These are phyloP conservation scores for Candida suzukii DNA, from an alignment of 805 yeast genomes.

Conservation along the genomic window DNA sequence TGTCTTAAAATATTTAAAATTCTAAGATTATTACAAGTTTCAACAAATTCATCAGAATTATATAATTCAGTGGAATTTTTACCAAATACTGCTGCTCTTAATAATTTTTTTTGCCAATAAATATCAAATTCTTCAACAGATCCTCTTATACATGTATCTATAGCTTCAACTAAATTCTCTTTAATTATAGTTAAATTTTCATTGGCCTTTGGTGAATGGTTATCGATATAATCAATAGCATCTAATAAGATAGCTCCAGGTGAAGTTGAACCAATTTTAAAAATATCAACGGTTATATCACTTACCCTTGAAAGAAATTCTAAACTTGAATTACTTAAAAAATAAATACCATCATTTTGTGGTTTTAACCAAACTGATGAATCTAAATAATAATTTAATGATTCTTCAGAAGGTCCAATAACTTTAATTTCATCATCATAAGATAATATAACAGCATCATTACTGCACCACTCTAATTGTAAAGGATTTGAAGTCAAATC, in stretches of 20 bases:
- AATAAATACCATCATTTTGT: conserved; percentile 64
- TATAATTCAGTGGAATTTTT: conserved; percentile 52
- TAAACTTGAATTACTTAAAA: conserved; percentile 49
- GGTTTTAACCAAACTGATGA: conserved; percentile 37
- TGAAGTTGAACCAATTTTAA: conserved; percentile 76
- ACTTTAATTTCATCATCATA: conserved; percentile 56
- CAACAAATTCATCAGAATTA: conserved; percentile 56
- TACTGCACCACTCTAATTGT: conserved; percentile 75
- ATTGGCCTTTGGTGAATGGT: conserved; percentile 74
- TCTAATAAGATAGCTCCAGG: conserved; percentile 80
- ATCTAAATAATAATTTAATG: conserved; percentile 46
- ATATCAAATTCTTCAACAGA: conserved; percentile 74
- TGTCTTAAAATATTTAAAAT: conserved; percentile 65
- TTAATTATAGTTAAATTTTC: conserved; percentile 58
- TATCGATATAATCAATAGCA: conserved; percentile 59
- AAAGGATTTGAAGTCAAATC: conserved; percentile 28
- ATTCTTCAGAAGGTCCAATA: conserved; percentile 62
- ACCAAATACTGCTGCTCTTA: conserved; percentile 83
- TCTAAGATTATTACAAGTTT: conserved; percentile 53
- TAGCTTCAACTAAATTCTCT: conserved; percentile 46
- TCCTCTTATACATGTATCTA: conserved; percentile 64
- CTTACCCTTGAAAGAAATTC: conserved; percentile 63
- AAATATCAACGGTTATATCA: conserved; percentile 48
- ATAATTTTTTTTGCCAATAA: conserved; percentile 69
- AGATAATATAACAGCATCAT: conserved; percentile 66